phyloP scores from a whole-genome alignment of 73 alveolate genomes.

The Paramecium sexaurelia region DNA sequence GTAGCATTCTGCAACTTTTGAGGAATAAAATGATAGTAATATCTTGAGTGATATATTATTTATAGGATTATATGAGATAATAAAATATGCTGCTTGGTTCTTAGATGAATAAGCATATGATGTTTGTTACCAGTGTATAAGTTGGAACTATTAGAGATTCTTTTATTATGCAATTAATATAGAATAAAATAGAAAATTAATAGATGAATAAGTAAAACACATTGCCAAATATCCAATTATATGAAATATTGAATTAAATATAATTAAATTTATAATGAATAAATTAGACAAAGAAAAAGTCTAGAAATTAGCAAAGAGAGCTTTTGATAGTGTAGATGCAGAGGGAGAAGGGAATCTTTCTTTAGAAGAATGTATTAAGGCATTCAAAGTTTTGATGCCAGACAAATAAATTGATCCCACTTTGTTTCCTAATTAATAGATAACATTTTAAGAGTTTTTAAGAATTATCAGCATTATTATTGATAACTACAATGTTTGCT shows the following conservation, averaged over 20 bases:
- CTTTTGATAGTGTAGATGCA: background rate
- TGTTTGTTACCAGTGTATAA: background rate
- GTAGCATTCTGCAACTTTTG: background rate
- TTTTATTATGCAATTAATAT: background rate
- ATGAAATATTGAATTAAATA: background rate
- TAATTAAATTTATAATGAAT: background rate
- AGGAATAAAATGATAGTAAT: background rate
- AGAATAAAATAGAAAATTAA: background rate
- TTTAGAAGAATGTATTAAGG: background rate
- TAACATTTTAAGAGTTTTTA: constrained; percentile 6
- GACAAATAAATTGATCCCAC: background rate
- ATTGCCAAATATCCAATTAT: background rate
- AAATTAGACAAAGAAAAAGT: constrained; percentile 18
- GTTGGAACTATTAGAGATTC: background rate
- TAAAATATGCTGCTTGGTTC: background rate
- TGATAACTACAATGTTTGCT: constrained; percentile 31
- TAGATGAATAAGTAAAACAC: background rate
- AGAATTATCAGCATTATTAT: background rate
- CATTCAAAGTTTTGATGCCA: background rate
- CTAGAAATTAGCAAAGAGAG: constrained; percentile 8
- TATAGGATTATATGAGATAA: background rate
- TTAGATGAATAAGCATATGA: background rate
- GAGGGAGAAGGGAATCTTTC: background rate
- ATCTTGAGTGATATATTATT: background rate
- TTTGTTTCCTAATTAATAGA: background rate